Evolutionary conservation across 768 basidiomycete genomes (phyloP).

Genomic region (Gloeostereum incarnatum): DNA sequence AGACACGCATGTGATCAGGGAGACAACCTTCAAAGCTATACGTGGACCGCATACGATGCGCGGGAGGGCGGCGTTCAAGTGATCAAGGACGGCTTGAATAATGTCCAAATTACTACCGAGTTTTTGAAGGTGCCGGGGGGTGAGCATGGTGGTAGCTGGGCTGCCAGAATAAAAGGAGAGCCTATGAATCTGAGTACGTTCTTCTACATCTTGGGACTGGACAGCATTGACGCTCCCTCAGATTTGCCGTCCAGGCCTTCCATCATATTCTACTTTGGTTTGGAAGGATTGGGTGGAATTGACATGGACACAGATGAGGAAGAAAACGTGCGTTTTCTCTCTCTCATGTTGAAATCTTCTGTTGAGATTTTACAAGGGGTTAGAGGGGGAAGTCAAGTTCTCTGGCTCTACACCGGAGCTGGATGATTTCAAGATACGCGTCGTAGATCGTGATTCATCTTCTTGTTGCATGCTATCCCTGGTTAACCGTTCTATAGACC

Average conservation of each 20-base stretch:
- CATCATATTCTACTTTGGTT: constrained; percentile 77
- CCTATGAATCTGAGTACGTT: constrained; percentile 59
- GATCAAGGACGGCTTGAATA: constrained; percentile 72
- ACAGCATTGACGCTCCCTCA: constrained; percentile 10
- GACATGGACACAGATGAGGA: constrained; percentile 73
- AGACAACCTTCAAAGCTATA: constrained; percentile 73
- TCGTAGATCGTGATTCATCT: constrained; percentile 58
- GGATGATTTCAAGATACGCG: constrained; percentile 72
- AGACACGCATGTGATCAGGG: constrained; percentile 88
- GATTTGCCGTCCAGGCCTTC: constrained; percentile 55
- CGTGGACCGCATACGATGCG: constrained; percentile 83
- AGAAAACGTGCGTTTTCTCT: constrained; percentile 48
- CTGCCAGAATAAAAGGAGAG: constrained; percentile 71
- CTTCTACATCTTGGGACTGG: neutral
- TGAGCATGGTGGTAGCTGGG: constrained; percentile 82
- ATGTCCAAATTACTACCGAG: constrained; percentile 77
- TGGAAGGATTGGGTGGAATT: constrained; percentile 80
- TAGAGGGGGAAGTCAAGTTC: constrained; percentile 61
- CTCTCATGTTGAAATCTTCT: neutral
- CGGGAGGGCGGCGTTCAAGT: constrained; percentile 83
- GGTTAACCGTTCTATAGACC: constrained; percentile 30
- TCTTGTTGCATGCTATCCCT: neutral
- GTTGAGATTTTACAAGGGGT: constrained; percentile 41
- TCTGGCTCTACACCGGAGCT: constrained; percentile 69
- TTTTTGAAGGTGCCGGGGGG: constrained; percentile 83